These are phyloP conservation scores for Helotiales sp. DNA, from an alignment of 2,329 filamentous ascomycete genomes.

Conservation along the genomic window DNA sequence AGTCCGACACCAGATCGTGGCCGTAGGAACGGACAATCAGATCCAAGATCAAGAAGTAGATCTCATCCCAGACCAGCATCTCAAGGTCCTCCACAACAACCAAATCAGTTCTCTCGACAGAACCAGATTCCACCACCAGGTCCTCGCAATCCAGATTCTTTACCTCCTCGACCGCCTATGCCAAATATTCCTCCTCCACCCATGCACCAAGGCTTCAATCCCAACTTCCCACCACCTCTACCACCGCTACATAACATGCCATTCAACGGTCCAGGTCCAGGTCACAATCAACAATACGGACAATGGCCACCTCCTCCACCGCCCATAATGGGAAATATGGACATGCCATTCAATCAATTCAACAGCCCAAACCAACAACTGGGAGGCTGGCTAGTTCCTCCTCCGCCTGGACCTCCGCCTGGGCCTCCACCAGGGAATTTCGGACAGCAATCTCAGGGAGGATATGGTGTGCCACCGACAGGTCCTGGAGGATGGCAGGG, in stretches of 20 bases:
- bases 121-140: conserved; percentile 20
- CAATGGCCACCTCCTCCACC: conserved; percentile 25
- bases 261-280: conserved; percentile 18
- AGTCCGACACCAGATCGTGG: conserved; percentile 26
- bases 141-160: conserved; percentile 12
- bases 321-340: conserved; percentile 21
- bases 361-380: conserved; percentile 19
- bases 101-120: conserved; percentile 4
- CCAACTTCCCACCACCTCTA: conserved; percentile 28
- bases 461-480: conserved; percentile 20
- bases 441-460: conserved; percentile 13
- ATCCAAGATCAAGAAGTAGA: conserved; percentile 23
- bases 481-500: conserved; percentile 31
- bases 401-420: conserved; percentile 31
- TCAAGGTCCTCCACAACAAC: conserved; percentile 1
- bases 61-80: conserved; percentile 22
- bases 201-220: conserved; percentile 28
- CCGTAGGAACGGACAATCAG: conserved; percentile 15
- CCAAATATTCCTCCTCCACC: conserved; percentile 19
- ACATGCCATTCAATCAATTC: too few relatives aligned
- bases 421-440: conserved; percentile 22
- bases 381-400: conserved; percentile 23
- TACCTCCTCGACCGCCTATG: conserved; percentile 10
- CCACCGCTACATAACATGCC: conserved; percentile 21
- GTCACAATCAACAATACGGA: conserved; percentile 16